These are phyloP conservation scores for Biscogniauxia sp. DNA, from an alignment of 2,329 filamentous ascomycete species.

Conservation along the genomic window DNA sequence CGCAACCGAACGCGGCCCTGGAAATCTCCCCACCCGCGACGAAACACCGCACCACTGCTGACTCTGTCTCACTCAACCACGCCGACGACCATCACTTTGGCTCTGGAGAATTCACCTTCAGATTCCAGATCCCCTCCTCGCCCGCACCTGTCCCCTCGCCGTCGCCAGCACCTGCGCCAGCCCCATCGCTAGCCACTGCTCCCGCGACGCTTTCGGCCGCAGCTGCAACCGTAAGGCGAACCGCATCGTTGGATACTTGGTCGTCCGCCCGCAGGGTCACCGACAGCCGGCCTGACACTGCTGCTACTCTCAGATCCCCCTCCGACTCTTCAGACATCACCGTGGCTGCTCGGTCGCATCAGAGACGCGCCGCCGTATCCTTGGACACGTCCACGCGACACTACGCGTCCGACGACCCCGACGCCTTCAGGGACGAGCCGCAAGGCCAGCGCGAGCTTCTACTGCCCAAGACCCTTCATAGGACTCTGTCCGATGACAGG, in stretches of 20 bases:
- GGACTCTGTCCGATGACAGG: conserved; percentile 48
- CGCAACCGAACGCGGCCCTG: conserved; percentile 22
- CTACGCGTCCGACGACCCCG: conserved; percentile 2
- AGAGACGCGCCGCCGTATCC: conserved; percentile 36
- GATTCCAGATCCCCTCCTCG: conserved; percentile 35
- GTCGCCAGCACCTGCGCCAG: too few species aligned
- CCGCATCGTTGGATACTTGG: conserved; percentile 38
- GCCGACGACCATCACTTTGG: conserved; percentile 27
- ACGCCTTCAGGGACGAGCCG: conserved; percentile 19
- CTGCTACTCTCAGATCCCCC: conserved; percentile 25
- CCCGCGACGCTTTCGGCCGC: background rate
- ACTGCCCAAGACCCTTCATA: conserved; percentile 43
- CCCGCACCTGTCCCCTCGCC: conserved; percentile 24
- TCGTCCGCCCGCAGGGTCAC: conserved; percentile 13
- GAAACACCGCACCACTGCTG: conserved; percentile 9
- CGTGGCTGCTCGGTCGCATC: conserved; percentile 32
- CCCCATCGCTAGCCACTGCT: conserved; percentile 11
- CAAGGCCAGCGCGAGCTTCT: conserved; percentile 48
- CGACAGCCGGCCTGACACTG: conserved; percentile 13
- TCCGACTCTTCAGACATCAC: conserved; percentile 29
- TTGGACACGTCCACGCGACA: conserved; percentile 33
- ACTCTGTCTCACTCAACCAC: conserved; percentile 26
- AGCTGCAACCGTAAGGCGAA: conserved; percentile 29
- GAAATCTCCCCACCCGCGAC: conserved; percentile 24
- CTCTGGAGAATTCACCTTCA: conserved; percentile 38